Evolutionary conservation across 306 rosid species (phyloP).

Genomic region (Begonia loranthoides): DNA sequence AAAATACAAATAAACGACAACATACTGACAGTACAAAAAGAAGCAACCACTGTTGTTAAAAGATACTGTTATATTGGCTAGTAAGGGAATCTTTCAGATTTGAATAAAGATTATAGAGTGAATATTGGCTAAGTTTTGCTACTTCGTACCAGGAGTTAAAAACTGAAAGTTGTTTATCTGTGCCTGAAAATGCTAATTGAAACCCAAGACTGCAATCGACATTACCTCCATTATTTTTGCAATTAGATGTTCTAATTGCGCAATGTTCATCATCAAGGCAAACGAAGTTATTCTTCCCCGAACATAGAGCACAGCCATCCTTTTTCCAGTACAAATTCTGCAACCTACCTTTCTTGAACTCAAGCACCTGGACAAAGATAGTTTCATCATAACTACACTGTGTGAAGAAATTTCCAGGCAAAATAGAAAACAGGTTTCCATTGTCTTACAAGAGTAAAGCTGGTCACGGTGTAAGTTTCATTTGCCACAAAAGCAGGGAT

Average conservation of each 20-base stretch:
- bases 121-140: conserved; percentile 75
- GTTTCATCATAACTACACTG: no score
- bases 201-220: conserved; percentile 86
- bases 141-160: conserved; percentile 99
- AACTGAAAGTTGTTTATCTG: conserved; percentile 68
- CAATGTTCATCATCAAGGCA: conserved; percentile 82
- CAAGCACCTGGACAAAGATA: conserved; percentile 44
- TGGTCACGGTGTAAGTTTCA: conserved; percentile 48
- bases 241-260: conserved; percentile 46
- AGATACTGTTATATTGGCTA: conserved; percentile 58
- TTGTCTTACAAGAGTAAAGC: conserved; percentile 77
- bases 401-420: no score
- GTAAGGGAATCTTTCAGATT: conserved; percentile 75
- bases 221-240: conserved; percentile 53
- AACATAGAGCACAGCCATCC: conserved; percentile 65
- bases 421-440: background rate
- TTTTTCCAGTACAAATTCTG: conserved; percentile 78
- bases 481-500: conserved; percentile 57
- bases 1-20: conserved; percentile 1
- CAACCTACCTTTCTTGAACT: conserved; percentile 79
- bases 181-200: conserved; percentile 88
- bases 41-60: conserved; percentile 7
- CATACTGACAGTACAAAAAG: background rate
- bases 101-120: conserved; percentile 63
- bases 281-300: conserved; percentile 38